phyloP scores from a whole-genome alignment of 2,329 filamentous ascomycete species.

The Sclerotinia borealis region DNA sequence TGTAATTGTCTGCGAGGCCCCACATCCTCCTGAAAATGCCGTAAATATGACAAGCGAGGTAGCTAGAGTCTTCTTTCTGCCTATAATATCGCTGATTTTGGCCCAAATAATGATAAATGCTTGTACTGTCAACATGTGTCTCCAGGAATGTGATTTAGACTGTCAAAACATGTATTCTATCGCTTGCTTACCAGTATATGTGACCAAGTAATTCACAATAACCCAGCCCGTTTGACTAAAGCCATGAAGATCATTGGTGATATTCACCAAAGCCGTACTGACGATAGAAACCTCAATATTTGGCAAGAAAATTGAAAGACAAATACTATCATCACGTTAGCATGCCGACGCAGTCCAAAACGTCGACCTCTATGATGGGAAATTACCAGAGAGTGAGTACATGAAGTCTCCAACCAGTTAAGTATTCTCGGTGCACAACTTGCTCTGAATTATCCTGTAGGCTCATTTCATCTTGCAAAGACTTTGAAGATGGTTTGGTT shows the following conservation, averaged over 20 bases:
- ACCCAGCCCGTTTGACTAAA: neutral
- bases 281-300: neutral
- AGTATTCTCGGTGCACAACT: neutral
- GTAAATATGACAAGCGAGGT: neutral
- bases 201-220: neutral
- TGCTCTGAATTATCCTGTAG: neutral
- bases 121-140: neutral
- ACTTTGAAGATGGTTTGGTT: neutral
- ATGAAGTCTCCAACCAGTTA: neutral
- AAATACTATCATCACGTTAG: neutral
- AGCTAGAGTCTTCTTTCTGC: neutral
- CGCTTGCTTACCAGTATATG: neutral
- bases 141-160: too few relatives aligned
- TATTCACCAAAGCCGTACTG: neutral
- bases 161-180: neutral
- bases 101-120: constrained; percentile 4
- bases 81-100: constrained; percentile 1
- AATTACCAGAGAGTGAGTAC: neutral
- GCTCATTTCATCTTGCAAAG: neutral
- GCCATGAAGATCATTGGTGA: neutral
- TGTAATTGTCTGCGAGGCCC: neutral
- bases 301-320: neutral
- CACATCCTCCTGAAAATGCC: constrained; percentile 1
- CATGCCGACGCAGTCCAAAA: neutral
- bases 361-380: neutral